These are phyloP conservation scores for Komagataella pseudopastoris DNA, from an alignment of 805 yeast genomes.

Conservation along the genomic window DNA sequence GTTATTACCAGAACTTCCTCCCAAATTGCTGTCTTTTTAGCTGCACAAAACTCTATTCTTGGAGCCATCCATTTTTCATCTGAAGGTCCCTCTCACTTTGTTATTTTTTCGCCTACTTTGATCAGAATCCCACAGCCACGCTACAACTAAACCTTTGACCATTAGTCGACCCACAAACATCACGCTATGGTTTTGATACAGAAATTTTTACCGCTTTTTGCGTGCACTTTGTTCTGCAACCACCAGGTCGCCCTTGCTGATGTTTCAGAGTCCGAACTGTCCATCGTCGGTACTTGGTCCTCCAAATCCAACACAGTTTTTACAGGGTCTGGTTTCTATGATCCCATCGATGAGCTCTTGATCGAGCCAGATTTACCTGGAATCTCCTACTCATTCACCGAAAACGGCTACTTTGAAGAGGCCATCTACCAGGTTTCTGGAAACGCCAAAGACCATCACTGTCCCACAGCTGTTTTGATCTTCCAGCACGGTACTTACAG, in stretches of 20 bases:
- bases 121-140: neutral
- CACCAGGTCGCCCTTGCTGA: neutral
- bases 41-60: neutral
- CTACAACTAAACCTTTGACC: neutral
- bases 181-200: neutral
- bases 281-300: constrained; percentile 83
- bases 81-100: neutral
- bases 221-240: neutral
- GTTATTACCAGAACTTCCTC: neutral
- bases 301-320: constrained; percentile 88
- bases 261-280: constrained; percentile 1
- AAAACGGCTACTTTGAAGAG: constrained; percentile 83
- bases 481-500: constrained; percentile 85
- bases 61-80: neutral
- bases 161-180: neutral
- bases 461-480: constrained; percentile 72
- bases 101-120: neutral
- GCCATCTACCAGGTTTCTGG: constrained; percentile 71
- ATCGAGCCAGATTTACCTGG: constrained; percentile 97
- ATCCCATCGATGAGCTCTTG: constrained; percentile 88
- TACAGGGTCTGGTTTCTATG: constrained; percentile 94
- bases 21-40: neutral
- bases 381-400: constrained; percentile 81
- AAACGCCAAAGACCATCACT: constrained; percentile 62
- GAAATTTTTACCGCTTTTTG: neutral